These are phyloP conservation scores for Craterostigma plantagineum DNA, from an alignment of 257 asterid genomes.

Conservation along the genomic window DNA sequence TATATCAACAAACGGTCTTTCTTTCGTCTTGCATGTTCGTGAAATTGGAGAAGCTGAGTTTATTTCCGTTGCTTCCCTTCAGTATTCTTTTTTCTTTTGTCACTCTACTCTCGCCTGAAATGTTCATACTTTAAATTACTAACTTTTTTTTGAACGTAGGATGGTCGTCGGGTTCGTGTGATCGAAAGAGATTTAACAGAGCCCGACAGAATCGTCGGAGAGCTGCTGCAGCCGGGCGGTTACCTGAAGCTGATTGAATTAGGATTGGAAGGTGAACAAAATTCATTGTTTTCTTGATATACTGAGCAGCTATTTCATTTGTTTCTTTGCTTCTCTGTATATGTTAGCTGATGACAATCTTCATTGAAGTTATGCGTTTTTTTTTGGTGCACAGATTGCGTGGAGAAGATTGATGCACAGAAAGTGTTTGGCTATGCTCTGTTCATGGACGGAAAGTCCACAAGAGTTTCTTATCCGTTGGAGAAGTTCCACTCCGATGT, in stretches of 20 bases:
- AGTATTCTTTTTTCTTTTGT: neutral
- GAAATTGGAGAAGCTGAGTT: too few species aligned
- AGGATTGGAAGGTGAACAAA: conserved; percentile 53
- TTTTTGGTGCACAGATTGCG: conserved; percentile 34
- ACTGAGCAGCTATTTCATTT: too few species aligned
- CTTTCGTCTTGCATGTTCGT: too few species aligned
- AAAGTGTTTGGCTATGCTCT: conserved; percentile 81
- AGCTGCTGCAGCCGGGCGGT: conserved; percentile 88
- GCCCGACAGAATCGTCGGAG: conserved; percentile 92
- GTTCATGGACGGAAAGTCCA: conserved; percentile 79
- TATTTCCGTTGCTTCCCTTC: too few species aligned
- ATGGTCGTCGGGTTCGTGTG: conserved; percentile 63
- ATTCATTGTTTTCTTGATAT: neutral
- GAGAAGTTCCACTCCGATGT: conserved; percentile 72
- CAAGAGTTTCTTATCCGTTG: conserved; percentile 66
- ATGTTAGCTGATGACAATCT: too few species aligned
- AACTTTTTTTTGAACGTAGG: conserved; percentile 15
- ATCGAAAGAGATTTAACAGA: conserved; percentile 81
- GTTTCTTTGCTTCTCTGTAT: too few species aligned
- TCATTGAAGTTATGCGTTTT: too few species aligned
- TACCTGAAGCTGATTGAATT: conserved; percentile 73
- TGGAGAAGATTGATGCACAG: conserved; percentile 83
- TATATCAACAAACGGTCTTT: too few species aligned
- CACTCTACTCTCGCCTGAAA: too few species aligned
- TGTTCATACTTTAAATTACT: too few species aligned